Evolutionary conservation across 2,329 filamentous ascomycete species (phyloP), one percentile per base, ranked within the genome.

Genomic region (Aureobasidium zeae): DNA sequence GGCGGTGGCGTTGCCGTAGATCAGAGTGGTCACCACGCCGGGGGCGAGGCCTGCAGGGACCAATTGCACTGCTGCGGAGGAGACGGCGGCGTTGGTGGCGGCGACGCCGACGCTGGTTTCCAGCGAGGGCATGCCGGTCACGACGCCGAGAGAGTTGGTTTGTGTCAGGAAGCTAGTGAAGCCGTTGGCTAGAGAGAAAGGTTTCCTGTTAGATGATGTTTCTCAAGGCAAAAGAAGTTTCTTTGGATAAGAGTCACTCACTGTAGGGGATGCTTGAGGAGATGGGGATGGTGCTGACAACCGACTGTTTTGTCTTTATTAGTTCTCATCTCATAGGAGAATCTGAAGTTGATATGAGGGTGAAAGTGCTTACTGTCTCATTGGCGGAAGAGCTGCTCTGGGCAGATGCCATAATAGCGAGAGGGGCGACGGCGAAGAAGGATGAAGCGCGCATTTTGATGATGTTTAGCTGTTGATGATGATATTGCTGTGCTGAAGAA

Each of bases 111-210:
- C 57, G 4, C 52, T 52, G 32, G 61, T 65, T 17, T 58, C 53
- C 17, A 43, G 53, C 9, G 38, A 26, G 10, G 62, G 62, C 38
- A 63, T 58, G 49, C 68, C 69, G 31, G 70, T 73, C 35, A 72
- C 62, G 28, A 72, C 69, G 36, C 70, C 69, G 16, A 60, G 49
- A 15, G 67, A 67, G 60, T 73, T 67, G 49, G 70, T 72, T 59
- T 65, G 45, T 17, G 66, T 66, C 19, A 68, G 60, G 59, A 62
- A 71, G 44, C 58, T 53, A 29, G 66, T 70, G 48, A 60, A 58
- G 11, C 60, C 60, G 59, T 71, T 70, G 13, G 54, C n/a, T n/a
- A n/a, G n/a, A n/a, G n/a, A 54, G 62, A 70, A 63, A 13, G 53
- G 34, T 8, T 7, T n/a, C n/a, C n/a, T n/a, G n/a, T n/a, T n/a